phyloP scores from a whole-genome alignment of 805 yeast genomes.

The Ogataea glucozyma region DNA sequence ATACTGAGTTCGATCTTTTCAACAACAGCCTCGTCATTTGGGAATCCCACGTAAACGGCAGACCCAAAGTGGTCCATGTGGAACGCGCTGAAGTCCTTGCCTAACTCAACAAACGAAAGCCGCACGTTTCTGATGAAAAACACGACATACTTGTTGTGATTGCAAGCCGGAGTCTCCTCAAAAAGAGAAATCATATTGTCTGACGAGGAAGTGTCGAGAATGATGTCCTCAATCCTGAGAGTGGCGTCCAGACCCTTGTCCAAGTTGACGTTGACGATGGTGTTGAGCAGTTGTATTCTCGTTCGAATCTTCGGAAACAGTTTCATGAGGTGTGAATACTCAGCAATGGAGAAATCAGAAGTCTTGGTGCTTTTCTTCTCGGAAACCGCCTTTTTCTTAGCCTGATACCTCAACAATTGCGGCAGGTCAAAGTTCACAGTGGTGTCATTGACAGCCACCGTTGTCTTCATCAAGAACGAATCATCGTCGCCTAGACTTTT shows the following conservation, averaged over 20 bases:
- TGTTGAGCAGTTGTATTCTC: slow-evolving; percentile 28
- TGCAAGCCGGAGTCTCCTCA: slow-evolving; percentile 9
- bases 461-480: slow-evolving; percentile 24
- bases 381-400: background rate
- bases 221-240: slow-evolving; percentile 27
- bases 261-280: slow-evolving; percentile 18
- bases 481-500: slow-evolving; percentile 15
- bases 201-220: slow-evolving; percentile 29
- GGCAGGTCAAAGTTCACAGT: slow-evolving; percentile 19
- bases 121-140: slow-evolving; percentile 26
- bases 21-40: slow-evolving; percentile 8
- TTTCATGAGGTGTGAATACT: slow-evolving; percentile 2
- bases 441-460: slow-evolving; percentile 23
- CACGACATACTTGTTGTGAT: slow-evolving; percentile 21
- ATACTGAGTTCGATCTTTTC: slow-evolving; percentile 10
- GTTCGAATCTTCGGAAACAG: slow-evolving; percentile 26
- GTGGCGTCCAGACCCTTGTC: slow-evolving; percentile 14
- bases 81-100: slow-evolving; percentile 13
- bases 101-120: slow-evolving; percentile 18
- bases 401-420: slow-evolving; percentile 12
- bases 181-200: slow-evolving; percentile 29
- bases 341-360: background rate
- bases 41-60: slow-evolving; percentile 12
- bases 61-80: slow-evolving; percentile 21
- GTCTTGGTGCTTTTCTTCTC: background rate